Conservation (phyloP, 2,329 filamentous ascomycete species). For the Xylaria sp. region DNA sequence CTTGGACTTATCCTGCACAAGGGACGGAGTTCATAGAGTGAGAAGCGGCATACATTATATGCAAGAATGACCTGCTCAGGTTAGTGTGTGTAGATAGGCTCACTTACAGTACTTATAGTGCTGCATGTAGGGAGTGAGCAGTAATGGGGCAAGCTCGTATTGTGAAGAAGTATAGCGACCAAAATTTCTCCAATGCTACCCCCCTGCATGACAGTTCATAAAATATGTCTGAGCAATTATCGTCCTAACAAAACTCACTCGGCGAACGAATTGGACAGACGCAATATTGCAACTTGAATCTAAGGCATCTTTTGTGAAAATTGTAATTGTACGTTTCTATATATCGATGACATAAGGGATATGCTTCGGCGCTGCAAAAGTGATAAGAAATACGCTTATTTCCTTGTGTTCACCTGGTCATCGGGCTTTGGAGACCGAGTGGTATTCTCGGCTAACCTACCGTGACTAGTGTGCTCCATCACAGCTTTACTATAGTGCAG, state of each 20-base stretch:
- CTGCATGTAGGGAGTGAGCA: conserved; percentile 11
- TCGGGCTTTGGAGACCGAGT: neutral
- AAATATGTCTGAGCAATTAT: too few species aligned
- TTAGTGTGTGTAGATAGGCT: too few species aligned
- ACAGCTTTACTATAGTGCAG: neutral
- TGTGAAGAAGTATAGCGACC: neutral
- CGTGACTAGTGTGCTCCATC: neutral
- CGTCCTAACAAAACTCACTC: too few species aligned
- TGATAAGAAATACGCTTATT: neutral
- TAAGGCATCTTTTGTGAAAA: too few species aligned
- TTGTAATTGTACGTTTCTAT: too few species aligned
- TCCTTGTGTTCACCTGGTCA: neutral
- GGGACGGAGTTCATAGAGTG: too few species aligned
- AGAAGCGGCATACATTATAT: conserved; percentile 11
- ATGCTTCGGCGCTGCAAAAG: neutral
- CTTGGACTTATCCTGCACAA: too few species aligned
- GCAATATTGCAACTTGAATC: neutral
- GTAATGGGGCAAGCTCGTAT: conserved; percentile 23
- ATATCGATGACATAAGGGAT: neutral
- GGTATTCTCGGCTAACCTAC: conserved; percentile 9
- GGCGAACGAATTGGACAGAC: neutral
- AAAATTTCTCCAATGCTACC: conserved; percentile 14
- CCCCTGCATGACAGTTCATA: neutral
- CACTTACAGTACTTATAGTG: too few species aligned
- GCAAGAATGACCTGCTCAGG: conserved; percentile 4